Evolutionary conservation across 2,329 filamentous ascomycete species (phyloP).

Genomic region (Aspergillus pseudoglaucus): DNA sequence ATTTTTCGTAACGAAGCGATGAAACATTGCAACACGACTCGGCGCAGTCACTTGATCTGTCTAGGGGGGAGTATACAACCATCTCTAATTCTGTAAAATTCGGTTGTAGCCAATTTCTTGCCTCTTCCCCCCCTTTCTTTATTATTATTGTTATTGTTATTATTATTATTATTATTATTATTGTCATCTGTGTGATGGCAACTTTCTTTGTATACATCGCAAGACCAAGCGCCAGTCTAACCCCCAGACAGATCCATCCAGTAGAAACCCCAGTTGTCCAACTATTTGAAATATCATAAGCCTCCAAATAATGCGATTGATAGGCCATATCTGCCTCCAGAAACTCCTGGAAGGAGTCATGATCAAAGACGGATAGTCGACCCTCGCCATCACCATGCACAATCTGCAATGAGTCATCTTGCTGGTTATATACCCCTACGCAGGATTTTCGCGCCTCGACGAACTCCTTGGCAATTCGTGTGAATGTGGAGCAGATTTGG

Average conservation of each 20-base stretch:
- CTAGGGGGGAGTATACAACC: no score
- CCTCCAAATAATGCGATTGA: neutral
- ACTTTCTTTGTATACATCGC: no score
- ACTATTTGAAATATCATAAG: neutral
- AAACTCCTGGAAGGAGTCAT: neutral
- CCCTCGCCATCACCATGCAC: neutral
- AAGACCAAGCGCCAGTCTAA: no score
- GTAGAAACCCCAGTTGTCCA: neutral
- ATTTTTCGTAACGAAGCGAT: no score
- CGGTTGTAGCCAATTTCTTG: no score
- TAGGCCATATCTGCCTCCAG: neutral
- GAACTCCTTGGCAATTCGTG: conserved; percentile 4
- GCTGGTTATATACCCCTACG: neutral
- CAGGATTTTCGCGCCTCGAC: neutral
- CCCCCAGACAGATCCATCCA: neutral
- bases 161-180: no score
- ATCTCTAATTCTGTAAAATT: no score
- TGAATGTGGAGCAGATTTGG: conserved; percentile 9
- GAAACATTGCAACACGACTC: no score
- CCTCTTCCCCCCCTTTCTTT: no score
- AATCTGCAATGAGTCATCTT: neutral
- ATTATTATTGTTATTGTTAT: no score
- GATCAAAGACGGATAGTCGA: neutral
- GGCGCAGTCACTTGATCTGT: no score
- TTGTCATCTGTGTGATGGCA: no score